Evolutionary conservation across 768 basidiomycete species (phyloP), one percentile per base, ranked within the genome.

Genomic region (Chalciporus sphaerocephalus): DNA sequence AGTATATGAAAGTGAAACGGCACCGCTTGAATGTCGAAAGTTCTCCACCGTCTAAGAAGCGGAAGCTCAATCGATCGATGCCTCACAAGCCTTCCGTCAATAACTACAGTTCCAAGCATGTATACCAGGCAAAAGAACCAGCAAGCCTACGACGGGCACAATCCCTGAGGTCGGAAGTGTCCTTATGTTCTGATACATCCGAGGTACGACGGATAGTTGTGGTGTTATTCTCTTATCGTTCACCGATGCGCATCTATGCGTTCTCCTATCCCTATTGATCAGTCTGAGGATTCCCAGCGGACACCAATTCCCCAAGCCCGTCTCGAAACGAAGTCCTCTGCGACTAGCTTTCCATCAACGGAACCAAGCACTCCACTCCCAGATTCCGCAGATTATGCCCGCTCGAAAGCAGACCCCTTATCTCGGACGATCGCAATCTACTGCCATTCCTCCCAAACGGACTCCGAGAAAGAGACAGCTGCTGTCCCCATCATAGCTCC

Each of bases 401-500:
- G 48, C 21, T 59, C 62, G 6, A 58, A 30, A 37, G 49, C 52
- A 16, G 51, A 67, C 27, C 60, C 63, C 0, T 17, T 65, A 18
- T 18, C 20, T 21, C 58, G 63, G 25, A 65, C 63, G 3, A 23
- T 56, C 5, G 28, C 40, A 7, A 5, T 53, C 8, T 46, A 52
- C 12, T 44, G 39, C 4, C 40, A 13, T 17, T 42, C 51, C 30
- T n/a, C 30, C 15, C 1, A 32, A 32, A 6, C 15, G 25, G 30
- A 20, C 48, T 45, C n/a, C 13, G 21, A 7, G 37, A 37, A 2
- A 17, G 3, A 16, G 8, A 64, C 57, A 5, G 52, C 56, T 5
- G 45, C 54, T 0, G 71, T 81, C 0, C 80, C 81, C 0, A 70
- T 80, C 43, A 75, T 83, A 12, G 79, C 79, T 4, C 81, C 81